These are phyloP conservation scores for Porphyrellus cyaneotinctus DNA, from an alignment of 768 basidiomycete genomes.

Conservation along the genomic window DNA sequence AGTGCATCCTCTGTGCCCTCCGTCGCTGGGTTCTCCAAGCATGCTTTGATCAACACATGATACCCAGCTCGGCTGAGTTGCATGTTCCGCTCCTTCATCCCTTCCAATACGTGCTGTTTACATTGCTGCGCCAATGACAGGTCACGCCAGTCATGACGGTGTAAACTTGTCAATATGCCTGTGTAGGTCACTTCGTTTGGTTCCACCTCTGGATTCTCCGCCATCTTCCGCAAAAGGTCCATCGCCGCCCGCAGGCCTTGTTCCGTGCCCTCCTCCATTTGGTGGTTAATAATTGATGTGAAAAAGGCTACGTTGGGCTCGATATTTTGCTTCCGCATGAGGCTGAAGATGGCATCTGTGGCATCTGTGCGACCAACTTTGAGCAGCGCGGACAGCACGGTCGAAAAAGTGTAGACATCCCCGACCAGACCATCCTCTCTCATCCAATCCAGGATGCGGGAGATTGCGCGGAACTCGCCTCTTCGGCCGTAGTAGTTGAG, in stretches of 20 bases:
- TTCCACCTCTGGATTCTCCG: conserved; percentile 42
- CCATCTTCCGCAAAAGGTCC: conserved; percentile 74
- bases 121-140: conserved; percentile 42
- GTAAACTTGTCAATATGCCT: conserved; percentile 66
- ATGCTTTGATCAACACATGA: conserved; percentile 71
- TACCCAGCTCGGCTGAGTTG: conserved; percentile 61
- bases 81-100: conserved; percentile 57
- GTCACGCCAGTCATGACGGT: conserved; percentile 53
- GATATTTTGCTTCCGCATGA: conserved; percentile 76
- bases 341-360: conserved; percentile 52
- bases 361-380: conserved; percentile 66
- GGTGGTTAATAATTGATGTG: conserved; percentile 73
- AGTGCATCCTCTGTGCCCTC: conserved; percentile 55
- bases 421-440: conserved; percentile 50
- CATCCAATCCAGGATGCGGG: conserved; percentile 56
- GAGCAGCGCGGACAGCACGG: conserved; percentile 74
- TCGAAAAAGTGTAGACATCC: conserved; percentile 86
- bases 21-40: conserved; percentile 48
- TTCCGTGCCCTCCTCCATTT: conserved; percentile 54
- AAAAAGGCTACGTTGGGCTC: conserved; percentile 73
- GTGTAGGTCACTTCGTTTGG: conserved; percentile 88
- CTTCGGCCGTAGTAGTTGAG: conserved; percentile 62
- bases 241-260: conserved; percentile 58
- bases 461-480: conserved; percentile 60
- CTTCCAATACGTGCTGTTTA: conserved; percentile 45